A percentile compares a stretch with the other conserved stretches of the same genome.
phyloP scores from a whole-genome alignment of 495 filamentous ascomycete genomes.

The Annulohypoxylon stygium region DNA sequence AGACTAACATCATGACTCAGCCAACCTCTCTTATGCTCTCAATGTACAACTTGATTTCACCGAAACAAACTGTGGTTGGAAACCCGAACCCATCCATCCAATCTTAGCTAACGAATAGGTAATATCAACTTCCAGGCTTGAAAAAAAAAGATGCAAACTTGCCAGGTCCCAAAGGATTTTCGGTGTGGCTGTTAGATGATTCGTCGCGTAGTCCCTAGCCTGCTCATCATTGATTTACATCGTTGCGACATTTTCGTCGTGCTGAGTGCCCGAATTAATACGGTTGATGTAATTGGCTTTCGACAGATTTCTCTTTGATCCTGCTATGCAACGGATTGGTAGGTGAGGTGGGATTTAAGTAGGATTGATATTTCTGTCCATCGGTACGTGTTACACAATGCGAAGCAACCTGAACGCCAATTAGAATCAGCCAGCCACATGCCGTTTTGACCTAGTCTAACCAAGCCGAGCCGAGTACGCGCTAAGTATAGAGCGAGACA shows the following conservation, averaged over 20 bases:
- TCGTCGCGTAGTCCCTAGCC: conserved; percentile 18
- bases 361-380: conserved; percentile 31
- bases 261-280: conserved; percentile 1
- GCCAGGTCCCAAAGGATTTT: not conserved
- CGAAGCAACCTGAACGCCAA: conserved; percentile 39
- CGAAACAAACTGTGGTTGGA: not conserved
- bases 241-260: conserved; percentile 16
- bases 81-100: not conserved
- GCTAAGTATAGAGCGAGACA: conserved; percentile 30
- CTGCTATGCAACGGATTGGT: conserved; percentile 20
- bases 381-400: conserved; percentile 46
- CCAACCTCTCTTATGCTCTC: conserved; percentile 1
- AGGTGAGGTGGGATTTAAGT: conserved; percentile 32
- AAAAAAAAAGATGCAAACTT: conserved; percentile 11
- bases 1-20: conserved; percentile 17
- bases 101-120: conserved; percentile 5
- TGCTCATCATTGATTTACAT: conserved; percentile 19
- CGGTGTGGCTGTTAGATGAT: conserved; percentile 13
- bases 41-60: not conserved
- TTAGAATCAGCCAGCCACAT: conserved; percentile 35
- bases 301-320: conserved; percentile 31
- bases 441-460: conserved; percentile 15
- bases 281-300: conserved; percentile 10
- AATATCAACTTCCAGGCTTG: conserved; percentile 10
- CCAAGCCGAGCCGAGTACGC: conserved; percentile 9